Evolutionary conservation across 257 asterid genomes (phyloP).

Genomic region (Rehmannia glutinosa): DNA sequence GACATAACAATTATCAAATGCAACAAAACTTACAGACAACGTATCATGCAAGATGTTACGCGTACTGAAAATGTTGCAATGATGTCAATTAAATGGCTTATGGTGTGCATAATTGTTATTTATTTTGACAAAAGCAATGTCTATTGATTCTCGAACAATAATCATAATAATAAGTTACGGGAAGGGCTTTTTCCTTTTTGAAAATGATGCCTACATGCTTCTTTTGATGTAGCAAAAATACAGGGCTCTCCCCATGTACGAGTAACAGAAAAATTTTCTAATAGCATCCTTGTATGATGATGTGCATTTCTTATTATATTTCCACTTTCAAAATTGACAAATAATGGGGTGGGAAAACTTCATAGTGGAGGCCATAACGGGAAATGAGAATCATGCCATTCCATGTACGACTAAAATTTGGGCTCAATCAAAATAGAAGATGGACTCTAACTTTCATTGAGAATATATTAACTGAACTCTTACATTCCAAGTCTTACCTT

Average conservation of each 20-base stretch:
- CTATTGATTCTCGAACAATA: neutral
- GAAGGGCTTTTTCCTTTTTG: neutral
- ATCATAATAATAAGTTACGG: neutral
- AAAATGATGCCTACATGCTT: neutral
- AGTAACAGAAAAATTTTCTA: neutral
- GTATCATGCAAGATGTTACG: too few relatives aligned
- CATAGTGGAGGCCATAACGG: neutral
- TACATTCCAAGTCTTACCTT: conserved; percentile 42
- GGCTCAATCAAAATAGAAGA: neutral
- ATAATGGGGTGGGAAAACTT: neutral
- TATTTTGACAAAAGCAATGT: neutral
- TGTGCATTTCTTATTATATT: neutral
- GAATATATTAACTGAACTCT: neutral
- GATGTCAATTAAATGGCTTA: neutral
- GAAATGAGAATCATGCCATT: conserved; percentile 15
- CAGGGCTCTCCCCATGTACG: neutral
- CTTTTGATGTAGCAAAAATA: neutral
- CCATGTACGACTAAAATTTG: neutral
- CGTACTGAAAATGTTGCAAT: neutral
- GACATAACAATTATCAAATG: too few relatives aligned
- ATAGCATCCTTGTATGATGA: neutral
- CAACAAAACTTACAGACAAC: neutral
- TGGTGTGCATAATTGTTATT: neutral
- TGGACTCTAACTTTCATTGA: neutral
- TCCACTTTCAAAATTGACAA: neutral